Conservation (phyloP, 2,329 filamentous ascomycete species). For the Fusarium albidum region DNA sequence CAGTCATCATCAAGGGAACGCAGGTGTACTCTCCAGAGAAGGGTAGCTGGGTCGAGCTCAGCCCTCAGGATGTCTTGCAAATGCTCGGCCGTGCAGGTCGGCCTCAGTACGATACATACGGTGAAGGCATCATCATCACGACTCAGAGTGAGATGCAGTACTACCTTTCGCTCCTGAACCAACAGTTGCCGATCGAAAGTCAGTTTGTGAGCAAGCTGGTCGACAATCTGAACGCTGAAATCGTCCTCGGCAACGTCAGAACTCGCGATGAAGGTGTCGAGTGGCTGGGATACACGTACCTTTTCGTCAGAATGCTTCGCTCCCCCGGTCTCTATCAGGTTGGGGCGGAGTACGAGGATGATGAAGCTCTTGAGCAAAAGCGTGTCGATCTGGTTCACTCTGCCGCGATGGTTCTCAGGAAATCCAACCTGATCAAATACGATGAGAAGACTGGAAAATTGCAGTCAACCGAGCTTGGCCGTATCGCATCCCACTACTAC, state of each 20-base stretch:
- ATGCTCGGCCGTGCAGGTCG: constrained; percentile 98
- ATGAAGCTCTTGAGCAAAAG: constrained; percentile 91
- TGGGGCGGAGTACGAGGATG: constrained; percentile 93
- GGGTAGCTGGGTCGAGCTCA: constrained; percentile 97
- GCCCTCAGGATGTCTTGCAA: constrained; percentile 95
- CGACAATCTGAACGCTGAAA: constrained; percentile 95
- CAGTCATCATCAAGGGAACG: constrained; percentile 98
- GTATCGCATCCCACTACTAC: constrained; percentile 98
- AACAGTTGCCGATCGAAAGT: constrained; percentile 96
- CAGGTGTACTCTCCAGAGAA: constrained; percentile 98
- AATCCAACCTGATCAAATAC: constrained; percentile 90
- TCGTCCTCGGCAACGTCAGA: constrained; percentile 93
- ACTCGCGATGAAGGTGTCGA: constrained; percentile 96
- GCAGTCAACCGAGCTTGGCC: constrained; percentile 91
- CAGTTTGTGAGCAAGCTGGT: constrained; percentile 93
- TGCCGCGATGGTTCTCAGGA: constrained; percentile 85
- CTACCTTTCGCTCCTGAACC: constrained; percentile 94
- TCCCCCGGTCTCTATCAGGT: constrained; percentile 96
- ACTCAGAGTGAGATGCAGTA: constrained; percentile 96
- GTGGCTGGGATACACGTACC: constrained; percentile 97
- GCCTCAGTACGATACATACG: constrained; percentile 96
- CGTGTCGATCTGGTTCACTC: constrained; percentile 98
- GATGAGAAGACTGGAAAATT: constrained; percentile 91
- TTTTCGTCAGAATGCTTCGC: constrained; percentile 96
- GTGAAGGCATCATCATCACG: constrained; percentile 98